These are phyloP conservation scores for Astragalus glycyphyllos DNA, from an alignment of 306 rosid species.

Conservation along the genomic window DNA sequence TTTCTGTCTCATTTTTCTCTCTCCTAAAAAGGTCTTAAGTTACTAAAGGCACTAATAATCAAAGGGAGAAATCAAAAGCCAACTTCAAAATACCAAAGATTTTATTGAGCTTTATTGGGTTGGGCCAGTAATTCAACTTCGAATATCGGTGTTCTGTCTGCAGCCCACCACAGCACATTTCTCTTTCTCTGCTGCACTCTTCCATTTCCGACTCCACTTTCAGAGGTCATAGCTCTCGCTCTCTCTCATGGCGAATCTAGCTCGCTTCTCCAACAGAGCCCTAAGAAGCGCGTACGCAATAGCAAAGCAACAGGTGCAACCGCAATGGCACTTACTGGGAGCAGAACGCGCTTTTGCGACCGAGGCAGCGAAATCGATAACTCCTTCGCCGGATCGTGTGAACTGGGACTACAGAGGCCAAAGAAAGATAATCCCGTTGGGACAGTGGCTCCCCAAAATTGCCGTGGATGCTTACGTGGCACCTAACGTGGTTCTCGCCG, in stretches of 20 bases:
- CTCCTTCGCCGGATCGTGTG: conserved; percentile 80
- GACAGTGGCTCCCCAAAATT: conserved; percentile 91
- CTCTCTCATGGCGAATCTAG: conserved; percentile 65
- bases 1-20: no score
- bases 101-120: neutral
- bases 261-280: conserved; percentile 76
- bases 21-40: no score
- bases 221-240: neutral
- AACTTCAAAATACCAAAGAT: no score
- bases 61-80: no score
- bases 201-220: conserved; percentile 1
- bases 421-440: conserved; percentile 85
- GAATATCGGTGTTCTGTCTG: neutral
- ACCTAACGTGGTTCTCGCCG: conserved; percentile 94
- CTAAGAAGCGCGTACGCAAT: conserved; percentile 48
- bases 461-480: conserved; percentile 99
- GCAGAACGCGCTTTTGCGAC: conserved; percentile 61
- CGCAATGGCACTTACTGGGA: conserved; percentile 25
- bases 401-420: conserved; percentile 99
- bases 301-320: conserved; percentile 37
- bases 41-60: no score
- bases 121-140: neutral
- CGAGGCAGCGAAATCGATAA: conserved; percentile 56
- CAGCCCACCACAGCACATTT: conserved; percentile 27
- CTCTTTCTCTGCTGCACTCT: neutral